Evolutionary conservation across 2,329 filamentous ascomycete genomes (phyloP).

Genomic region (Trichoderma breve): DNA sequence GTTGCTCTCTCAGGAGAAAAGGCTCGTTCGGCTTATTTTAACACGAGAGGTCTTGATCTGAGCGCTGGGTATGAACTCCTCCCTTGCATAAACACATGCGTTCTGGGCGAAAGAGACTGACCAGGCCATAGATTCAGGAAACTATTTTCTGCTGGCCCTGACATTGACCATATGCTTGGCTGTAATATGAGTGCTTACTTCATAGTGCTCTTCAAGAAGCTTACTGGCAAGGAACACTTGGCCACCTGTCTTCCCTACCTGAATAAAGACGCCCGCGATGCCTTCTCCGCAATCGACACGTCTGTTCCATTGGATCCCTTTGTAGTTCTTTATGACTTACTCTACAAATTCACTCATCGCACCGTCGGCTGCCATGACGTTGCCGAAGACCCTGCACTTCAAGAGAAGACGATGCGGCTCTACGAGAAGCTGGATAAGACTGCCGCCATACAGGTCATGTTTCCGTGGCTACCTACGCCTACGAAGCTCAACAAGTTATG

Average conservation of each 20-base stretch:
- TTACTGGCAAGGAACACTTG: slow-evolving; percentile 41
- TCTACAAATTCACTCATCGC: slow-evolving; percentile 58
- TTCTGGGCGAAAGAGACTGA: neutral
- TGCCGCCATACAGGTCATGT: slow-evolving; percentile 48
- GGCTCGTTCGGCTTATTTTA: slow-evolving; percentile 44
- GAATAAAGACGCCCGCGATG: slow-evolving; percentile 38
- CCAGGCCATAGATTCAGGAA: slow-evolving; percentile 27
- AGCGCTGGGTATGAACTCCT: slow-evolving; percentile 38
- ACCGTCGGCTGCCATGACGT: slow-evolving; percentile 54
- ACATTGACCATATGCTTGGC: slow-evolving; percentile 24
- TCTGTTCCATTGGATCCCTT: slow-evolving; percentile 46
- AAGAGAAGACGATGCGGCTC: slow-evolving; percentile 42
- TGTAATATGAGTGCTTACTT: slow-evolving; percentile 30
- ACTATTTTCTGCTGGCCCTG: slow-evolving; percentile 33
- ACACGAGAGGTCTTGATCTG: slow-evolving; percentile 44
- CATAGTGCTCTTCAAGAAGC: slow-evolving; percentile 30
- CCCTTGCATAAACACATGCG: neutral
- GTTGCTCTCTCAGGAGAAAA: slow-evolving; percentile 45
- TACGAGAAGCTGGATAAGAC: slow-evolving; percentile 48
- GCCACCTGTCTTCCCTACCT: slow-evolving; percentile 41
- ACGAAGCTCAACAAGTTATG: slow-evolving; percentile 43
- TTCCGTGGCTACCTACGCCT: slow-evolving; percentile 49
- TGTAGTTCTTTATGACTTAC: slow-evolving; percentile 49
- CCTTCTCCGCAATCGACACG: slow-evolving; percentile 1
- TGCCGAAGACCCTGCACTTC: slow-evolving; percentile 43